Conservation (phyloP, 2,329 filamentous ascomycete genomes). For the Xylariales sp. region DNA sequence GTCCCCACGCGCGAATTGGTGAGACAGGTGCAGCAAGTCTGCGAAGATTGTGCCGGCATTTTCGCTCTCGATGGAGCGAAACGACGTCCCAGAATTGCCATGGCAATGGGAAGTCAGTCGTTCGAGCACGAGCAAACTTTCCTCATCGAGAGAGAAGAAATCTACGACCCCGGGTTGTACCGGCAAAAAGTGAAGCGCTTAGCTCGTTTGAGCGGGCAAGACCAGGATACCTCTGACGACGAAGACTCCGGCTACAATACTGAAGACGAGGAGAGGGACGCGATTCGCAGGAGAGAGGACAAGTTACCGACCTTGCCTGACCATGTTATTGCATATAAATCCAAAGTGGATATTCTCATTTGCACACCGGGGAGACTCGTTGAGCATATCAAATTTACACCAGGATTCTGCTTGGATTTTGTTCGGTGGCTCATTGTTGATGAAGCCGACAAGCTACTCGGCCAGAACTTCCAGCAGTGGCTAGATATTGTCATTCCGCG, state of each 20-base stretch:
- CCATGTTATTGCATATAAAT: constrained; percentile 73
- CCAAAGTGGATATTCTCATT: constrained; percentile 87
- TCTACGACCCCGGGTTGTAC: constrained; percentile 74
- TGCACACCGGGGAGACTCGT: constrained; percentile 93
- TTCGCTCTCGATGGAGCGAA: constrained; percentile 68
- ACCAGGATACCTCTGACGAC: constrained; percentile 56
- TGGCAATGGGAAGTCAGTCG: constrained; percentile 83
- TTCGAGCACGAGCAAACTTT: constrained; percentile 72
- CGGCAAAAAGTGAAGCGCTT: constrained; percentile 53
- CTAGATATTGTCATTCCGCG: constrained; percentile 76
- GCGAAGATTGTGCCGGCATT: constrained; percentile 76
- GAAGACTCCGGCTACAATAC: constrained; percentile 50
- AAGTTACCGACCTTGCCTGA: constrained; percentile 59
- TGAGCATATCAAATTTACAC: constrained; percentile 87
- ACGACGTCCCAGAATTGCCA: constrained; percentile 77
- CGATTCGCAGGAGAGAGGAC: constrained; percentile 46
- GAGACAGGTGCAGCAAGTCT: constrained; percentile 82
- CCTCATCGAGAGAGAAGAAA: constrained; percentile 56
- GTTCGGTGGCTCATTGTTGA: constrained; percentile 92
- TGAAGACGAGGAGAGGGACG: constrained; percentile 47
- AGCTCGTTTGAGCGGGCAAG: constrained; percentile 53
- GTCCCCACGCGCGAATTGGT: constrained; percentile 93
- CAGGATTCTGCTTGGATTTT: constrained; percentile 81
- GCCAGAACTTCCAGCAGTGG: constrained; percentile 95
- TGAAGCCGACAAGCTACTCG: constrained; percentile 90